phyloP scores from a whole-genome alignment of 306 rosid species.

The Urtica urens region DNA sequence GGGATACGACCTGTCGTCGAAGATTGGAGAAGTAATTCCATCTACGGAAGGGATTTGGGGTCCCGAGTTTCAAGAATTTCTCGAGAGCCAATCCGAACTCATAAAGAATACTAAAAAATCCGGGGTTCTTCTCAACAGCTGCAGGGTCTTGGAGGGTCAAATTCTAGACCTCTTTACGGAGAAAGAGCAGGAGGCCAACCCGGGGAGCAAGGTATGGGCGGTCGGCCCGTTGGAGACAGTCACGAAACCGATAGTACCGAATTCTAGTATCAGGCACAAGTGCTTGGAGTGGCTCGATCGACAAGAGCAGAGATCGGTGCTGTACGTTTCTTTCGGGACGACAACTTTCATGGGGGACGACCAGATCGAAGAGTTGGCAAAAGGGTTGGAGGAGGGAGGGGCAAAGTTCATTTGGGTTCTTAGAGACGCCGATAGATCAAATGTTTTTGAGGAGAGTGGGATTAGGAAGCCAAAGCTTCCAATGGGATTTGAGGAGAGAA shows the following conservation, averaged over 20 bases:
- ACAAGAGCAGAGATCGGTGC: slow-evolving; percentile 19
- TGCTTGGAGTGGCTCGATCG: slow-evolving; percentile 26
- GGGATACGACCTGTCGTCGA: not conserved
- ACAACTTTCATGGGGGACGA: slow-evolving; percentile 23
- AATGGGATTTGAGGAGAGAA: slow-evolving; percentile 17
- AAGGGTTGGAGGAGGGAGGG: slow-evolving; percentile 35
- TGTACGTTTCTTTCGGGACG: slow-evolving; percentile 39
- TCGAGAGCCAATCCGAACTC: slow-evolving; percentile 18
- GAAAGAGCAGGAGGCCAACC: not conserved
- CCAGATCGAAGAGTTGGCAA: slow-evolving; percentile 32
- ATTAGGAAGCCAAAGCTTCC: slow-evolving; percentile 12
- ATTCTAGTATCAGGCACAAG: not conserved
- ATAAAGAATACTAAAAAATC: slow-evolving; percentile 12
- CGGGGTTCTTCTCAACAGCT: slow-evolving; percentile 32
- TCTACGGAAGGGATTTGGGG: slow-evolving; percentile 26
- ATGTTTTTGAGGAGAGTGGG: slow-evolving; percentile 5
- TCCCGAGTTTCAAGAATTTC: slow-evolving; percentile 15
- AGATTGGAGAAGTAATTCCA: slow-evolving; percentile 5
- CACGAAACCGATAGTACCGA: slow-evolving; percentile 30
- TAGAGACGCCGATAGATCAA: slow-evolving; percentile 35
- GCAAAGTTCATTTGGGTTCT: slow-evolving; percentile 38
- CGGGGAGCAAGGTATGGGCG: slow-evolving; percentile 29
- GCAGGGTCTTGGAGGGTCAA: slow-evolving; percentile 29
- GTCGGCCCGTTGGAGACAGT: slow-evolving; percentile 38
- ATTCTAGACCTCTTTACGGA: slow-evolving; percentile 22